phyloP scores from a whole-genome alignment of 331 rosid species.

The Quercus tomentella region DNA sequence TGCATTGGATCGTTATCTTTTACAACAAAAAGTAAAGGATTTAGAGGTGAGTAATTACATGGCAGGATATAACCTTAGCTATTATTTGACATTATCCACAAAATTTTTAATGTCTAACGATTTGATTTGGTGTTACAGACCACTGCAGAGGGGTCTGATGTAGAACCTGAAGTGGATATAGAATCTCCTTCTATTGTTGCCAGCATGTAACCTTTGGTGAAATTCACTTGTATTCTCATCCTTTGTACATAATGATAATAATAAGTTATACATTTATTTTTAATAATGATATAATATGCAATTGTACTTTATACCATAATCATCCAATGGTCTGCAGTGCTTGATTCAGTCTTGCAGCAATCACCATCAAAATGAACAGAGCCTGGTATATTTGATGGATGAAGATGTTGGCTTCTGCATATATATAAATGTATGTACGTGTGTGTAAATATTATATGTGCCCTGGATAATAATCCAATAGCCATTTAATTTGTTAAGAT shows the following conservation, averaged over 20 bases:
- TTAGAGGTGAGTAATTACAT: constrained; percentile 37
- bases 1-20: constrained; percentile 64
- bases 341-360: background rate
- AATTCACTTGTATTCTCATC: constrained; percentile 26
- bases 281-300: constrained; percentile 19
- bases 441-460: background rate
- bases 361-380: background rate
- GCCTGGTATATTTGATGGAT: background rate
- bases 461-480: background rate
- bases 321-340: constrained; percentile 11
- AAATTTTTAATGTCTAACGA: background rate
- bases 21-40: constrained; percentile 37
- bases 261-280: constrained; percentile 31
- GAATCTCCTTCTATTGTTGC: constrained; percentile 75
- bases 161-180: constrained; percentile 68
- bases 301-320: constrained; percentile 21
- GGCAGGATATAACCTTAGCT: background rate
- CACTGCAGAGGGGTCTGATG: constrained; percentile 25
- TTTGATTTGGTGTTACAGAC: constrained; percentile 36
- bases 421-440: background rate
- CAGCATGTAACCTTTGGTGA: constrained; percentile 66
- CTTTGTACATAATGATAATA: constrained; percentile 48
- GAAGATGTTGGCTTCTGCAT: background rate
- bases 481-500: too few relatives aligned
- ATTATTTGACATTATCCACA: background rate